phyloP scores from a whole-genome alignment of 257 asterid species.

The Cinchona pubescens region DNA sequence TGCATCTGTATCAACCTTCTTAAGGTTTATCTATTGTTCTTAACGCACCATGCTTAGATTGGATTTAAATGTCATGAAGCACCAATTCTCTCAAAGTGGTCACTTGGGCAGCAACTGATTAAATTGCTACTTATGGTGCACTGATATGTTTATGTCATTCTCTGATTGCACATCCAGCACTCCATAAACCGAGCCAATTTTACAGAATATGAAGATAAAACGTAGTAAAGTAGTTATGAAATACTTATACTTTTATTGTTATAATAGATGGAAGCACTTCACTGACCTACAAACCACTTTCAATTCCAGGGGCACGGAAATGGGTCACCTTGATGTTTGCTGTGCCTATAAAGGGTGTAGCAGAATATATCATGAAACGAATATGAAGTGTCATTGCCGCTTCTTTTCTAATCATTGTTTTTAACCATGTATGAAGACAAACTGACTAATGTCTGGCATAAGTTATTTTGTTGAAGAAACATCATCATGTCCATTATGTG shows the following conservation, averaged over 20 bases:
- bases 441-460: too few species aligned
- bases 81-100: not conserved
- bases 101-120: too few species aligned
- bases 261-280: not conserved
- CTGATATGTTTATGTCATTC: not conserved
- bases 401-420: not conserved
- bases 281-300: not conserved
- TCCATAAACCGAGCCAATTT: not conserved
- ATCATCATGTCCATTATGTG: not conserved
- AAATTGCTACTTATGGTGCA: too few species aligned
- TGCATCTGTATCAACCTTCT: not conserved
- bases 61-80: not conserved
- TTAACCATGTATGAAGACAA: not conserved
- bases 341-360: not conserved
- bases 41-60: not conserved
- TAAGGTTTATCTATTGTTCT: not conserved
- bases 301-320: not conserved
- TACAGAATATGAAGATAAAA: not conserved
- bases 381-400: not conserved
- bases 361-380: not conserved
- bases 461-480: not conserved
- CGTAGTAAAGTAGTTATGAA: not conserved
- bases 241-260: not conserved
- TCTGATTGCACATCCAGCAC: not conserved
- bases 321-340: not conserved